A percentile compares a stretch with the other conserved stretches of the same genome.
Evolutionary conservation across 2,329 filamentous ascomycete genomes (phyloP).

Genomic region (Verticillium albo-atrum): DNA sequence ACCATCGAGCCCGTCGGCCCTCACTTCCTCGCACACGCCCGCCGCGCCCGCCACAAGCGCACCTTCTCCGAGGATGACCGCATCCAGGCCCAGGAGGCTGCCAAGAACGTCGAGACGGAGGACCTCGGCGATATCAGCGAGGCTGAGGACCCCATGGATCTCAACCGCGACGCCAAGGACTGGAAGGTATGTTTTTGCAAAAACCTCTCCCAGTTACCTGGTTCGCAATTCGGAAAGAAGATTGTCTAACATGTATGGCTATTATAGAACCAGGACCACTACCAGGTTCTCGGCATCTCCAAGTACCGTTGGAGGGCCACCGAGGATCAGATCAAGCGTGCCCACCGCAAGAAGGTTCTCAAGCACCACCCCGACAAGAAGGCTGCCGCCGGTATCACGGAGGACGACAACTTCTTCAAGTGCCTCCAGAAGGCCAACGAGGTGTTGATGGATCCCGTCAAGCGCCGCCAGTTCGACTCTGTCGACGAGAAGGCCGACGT

Average conservation of each 20-base stretch:
- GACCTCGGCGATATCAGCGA: constrained; percentile 91
- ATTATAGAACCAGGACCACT: constrained; percentile 84
- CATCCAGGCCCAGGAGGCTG: constrained; percentile 90
- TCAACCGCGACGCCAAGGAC: constrained; percentile 93
- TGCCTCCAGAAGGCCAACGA: constrained; percentile 99
- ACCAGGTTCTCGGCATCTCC: constrained; percentile 88
- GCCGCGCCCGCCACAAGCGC: constrained; percentile 90
- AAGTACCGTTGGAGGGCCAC: constrained; percentile 91
- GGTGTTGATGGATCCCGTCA: constrained; percentile 84
- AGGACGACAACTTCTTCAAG: constrained; percentile 99
- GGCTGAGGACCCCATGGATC: constrained; percentile 86
- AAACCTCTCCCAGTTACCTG: too few species aligned
- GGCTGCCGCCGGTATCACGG: constrained; percentile 78
- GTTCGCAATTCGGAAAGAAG: too few species aligned
- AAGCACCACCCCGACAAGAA: constrained; percentile 99
- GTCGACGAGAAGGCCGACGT: constrained; percentile 93
- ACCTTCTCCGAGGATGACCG: constrained; percentile 98
- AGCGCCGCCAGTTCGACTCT: constrained; percentile 92
- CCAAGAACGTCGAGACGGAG: constrained; percentile 92
- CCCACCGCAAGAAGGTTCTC: constrained; percentile 98
- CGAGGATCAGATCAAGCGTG: constrained; percentile 97
- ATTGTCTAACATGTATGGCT: constrained; percentile 4
- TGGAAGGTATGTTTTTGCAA: constrained; percentile 73
- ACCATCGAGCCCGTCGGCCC: constrained; percentile 94
- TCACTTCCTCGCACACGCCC: constrained; percentile 95